Evolutionary conservation across 2,329 filamentous ascomycete species (phyloP).

Genomic region (Sporothrix inflata): DNA sequence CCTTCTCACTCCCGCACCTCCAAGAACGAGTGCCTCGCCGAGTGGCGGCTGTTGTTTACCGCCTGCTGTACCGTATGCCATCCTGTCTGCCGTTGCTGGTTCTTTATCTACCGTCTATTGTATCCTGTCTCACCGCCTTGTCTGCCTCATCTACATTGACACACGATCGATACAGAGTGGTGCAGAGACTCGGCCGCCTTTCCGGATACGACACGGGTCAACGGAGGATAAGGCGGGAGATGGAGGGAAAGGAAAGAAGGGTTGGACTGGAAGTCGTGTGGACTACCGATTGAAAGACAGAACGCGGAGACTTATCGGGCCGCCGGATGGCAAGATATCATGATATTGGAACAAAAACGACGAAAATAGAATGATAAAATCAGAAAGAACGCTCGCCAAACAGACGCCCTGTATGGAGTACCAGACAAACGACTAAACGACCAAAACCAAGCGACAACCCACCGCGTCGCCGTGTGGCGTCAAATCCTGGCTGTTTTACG

Average conservation of each 20-base stretch:
- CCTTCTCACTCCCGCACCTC: background rate
- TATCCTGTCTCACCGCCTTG: background rate
- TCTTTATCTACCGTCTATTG: background rate
- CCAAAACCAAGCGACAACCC: no score
- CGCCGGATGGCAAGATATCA: no score
- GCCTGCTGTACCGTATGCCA: background rate
- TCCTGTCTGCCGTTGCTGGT: background rate
- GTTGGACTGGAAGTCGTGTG: no score
- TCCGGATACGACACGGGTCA: conserved; percentile 10
- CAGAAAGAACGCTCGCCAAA: no score
- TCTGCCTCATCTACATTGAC: background rate
- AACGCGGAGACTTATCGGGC: no score
- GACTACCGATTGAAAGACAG: no score
- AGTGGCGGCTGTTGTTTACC: conserved; percentile 6
- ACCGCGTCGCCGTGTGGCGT: conserved; percentile 14
- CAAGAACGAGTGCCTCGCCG: background rate
- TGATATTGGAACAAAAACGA: background rate
- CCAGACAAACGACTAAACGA: background rate
- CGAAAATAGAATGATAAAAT: no score
- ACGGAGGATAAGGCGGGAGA: background rate
- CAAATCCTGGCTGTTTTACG: conserved; percentile 8
- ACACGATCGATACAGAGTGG: background rate
- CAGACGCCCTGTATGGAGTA: conserved; percentile 7
- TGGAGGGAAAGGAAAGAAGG: background rate
- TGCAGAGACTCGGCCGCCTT: background rate